phyloP scores from a whole-genome alignment of 208 protist species.

The Leishmania lainsoni region DNA sequence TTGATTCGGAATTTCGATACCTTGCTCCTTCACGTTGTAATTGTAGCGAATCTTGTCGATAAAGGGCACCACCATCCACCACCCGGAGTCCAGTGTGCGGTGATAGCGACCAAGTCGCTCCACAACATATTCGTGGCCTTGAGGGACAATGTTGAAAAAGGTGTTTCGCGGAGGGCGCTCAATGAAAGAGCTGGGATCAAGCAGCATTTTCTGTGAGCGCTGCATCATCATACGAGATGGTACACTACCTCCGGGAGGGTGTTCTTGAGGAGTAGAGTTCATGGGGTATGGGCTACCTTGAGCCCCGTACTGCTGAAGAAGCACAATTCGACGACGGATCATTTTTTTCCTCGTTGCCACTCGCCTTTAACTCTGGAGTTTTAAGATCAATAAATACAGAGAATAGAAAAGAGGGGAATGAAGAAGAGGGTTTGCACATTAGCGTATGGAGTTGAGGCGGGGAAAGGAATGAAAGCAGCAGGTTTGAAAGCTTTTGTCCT shows the following conservation, averaged over 20 bases:
- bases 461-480: neutral
- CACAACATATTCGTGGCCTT: constrained; percentile 94
- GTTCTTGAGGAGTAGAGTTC: constrained; percentile 21
- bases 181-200: constrained; percentile 70
- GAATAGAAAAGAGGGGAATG: neutral
- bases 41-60: constrained; percentile 95
- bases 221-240: constrained; percentile 41
- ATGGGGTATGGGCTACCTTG: constrained; percentile 16
- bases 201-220: constrained; percentile 29
- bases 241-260: neutral
- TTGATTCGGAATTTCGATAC: constrained; percentile 91
- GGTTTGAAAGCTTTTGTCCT: neutral
- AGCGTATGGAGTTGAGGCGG: neutral
- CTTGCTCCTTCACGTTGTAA: constrained; percentile 95
- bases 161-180: constrained; percentile 75
- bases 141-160: constrained; percentile 94
- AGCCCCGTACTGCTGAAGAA: constrained; percentile 26
- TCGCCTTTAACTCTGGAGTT: constrained; percentile 4
- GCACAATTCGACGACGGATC: constrained; percentile 25
- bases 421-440: neutral
- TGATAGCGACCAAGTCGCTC: constrained; percentile 95
- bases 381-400: neutral
- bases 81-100: constrained; percentile 88
- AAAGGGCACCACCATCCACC: constrained; percentile 92
- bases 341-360: constrained; percentile 12